Conservation (phyloP, 768 basidiomycete genomes). For the Xerocomellus chrysenteron region DNA sequence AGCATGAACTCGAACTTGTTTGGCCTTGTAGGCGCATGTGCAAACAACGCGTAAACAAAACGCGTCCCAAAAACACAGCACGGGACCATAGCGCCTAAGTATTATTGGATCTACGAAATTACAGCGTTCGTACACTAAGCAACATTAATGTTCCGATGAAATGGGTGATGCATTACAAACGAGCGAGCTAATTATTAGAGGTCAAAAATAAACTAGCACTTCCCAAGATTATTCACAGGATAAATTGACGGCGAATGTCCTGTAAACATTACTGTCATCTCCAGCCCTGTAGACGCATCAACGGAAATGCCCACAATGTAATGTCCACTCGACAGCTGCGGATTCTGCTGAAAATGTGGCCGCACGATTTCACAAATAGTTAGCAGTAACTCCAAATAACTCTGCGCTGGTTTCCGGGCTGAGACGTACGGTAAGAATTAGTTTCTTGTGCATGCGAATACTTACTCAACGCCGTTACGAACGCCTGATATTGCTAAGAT, state of each 20-base stretch:
- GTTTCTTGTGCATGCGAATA: not conserved
- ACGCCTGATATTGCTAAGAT: slow-evolving; percentile 47
- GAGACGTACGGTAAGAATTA: not conserved
- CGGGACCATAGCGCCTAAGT: slow-evolving; percentile 14
- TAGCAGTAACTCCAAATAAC: slow-evolving; percentile 61
- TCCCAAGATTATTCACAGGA: slow-evolving; percentile 21
- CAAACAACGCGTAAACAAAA: slow-evolving; percentile 36
- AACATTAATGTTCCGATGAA: not conserved
- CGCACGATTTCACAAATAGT: slow-evolving; percentile 59
- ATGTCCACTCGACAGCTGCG: slow-evolving; percentile 74
- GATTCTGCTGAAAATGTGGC: slow-evolving; percentile 65
- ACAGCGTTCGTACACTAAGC: not conserved
- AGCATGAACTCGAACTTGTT: slow-evolving; percentile 34
- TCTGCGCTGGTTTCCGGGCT: slow-evolving; percentile 55
- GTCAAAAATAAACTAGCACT: slow-evolving; percentile 7
- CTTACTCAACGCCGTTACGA: slow-evolving; percentile 51
- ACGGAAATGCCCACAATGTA: slow-evolving; percentile 44
- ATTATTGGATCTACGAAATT: not conserved
- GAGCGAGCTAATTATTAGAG: not conserved
- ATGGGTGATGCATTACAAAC: not conserved
- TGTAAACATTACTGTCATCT: slow-evolving; percentile 8
- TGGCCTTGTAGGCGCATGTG: slow-evolving; percentile 25
- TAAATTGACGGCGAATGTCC: slow-evolving; percentile 32
- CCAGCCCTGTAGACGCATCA: not conserved
- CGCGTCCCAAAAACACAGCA: slow-evolving; percentile 19